phyloP scores from a whole-genome alignment of 192 early-diverging fungal species.

The Linderina pennispora region DNA sequence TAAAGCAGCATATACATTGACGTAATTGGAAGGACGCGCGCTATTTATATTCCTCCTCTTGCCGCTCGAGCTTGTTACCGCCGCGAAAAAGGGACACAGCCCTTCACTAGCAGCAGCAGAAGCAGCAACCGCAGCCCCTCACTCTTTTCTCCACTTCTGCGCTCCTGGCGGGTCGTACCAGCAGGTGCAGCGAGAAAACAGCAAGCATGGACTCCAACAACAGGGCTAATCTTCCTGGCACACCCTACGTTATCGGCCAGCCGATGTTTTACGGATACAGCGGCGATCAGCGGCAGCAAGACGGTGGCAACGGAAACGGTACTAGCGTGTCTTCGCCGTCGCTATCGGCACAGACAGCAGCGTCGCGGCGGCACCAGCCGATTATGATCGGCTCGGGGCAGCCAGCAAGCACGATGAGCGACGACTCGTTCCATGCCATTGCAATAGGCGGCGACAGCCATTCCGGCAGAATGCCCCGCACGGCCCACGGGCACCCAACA shows the following conservation, averaged over 20 bases:
- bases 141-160: no score
- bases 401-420: slow-evolving; percentile 5
- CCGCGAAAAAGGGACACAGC: no score
- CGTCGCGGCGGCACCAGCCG: slow-evolving; percentile 7
- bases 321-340: slow-evolving; percentile 3
- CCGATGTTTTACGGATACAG: slow-evolving; percentile 27
- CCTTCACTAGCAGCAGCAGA: no score
- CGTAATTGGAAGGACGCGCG: no score
- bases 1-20: no score
- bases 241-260: slow-evolving; percentile 6
- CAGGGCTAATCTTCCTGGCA: slow-evolving; percentile 14
- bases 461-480: no score
- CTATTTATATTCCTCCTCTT: no score
- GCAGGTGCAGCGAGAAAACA: no score
- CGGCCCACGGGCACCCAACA: no score
- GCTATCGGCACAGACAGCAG: slow-evolving; percentile 13
- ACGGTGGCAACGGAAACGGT: background rate
- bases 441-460: slow-evolving; percentile 44
- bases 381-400: slow-evolving; percentile 9
- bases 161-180: no score
- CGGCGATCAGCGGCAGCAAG: slow-evolving; percentile 11
- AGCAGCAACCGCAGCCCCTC: no score
- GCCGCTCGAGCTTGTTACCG: no score
- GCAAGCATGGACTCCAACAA: background rate
- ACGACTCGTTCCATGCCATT: slow-evolving; percentile 42